Evolutionary conservation across 495 filamentous ascomycete species (phyloP), one percentile per base, ranked within the genome.

Genomic region (Penicillium pulvis): DNA sequence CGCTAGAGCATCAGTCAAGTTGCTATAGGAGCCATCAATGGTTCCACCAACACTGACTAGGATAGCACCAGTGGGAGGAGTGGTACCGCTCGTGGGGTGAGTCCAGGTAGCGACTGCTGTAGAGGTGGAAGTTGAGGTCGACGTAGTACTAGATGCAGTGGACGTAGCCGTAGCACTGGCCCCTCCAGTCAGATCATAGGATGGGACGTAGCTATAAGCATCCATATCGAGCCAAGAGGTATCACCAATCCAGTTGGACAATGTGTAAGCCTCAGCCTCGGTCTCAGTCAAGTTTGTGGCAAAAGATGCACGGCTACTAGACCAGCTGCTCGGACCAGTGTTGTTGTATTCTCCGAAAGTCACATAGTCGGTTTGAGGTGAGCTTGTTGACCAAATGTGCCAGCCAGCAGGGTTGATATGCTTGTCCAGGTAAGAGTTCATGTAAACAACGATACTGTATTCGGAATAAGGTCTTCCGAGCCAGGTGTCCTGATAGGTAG

Each of bases 381-480:
- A 9, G 36, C 56, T 56, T 24, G 33, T 63, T 33, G 60, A 63
- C 60, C 60, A 63, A 17, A 56, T 41, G 11, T 55, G 48, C 86
- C 86, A 88, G 0, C 85, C 85, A 14, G 81, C 79, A 17, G 64
- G 31, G 60, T 85, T 84, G 62, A 89, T 78, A 33, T 87, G 77
- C 36, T 60, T 63, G 14, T 74, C 72, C 61, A 88, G 65, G 12
- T 63, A 61, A 1, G 79, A 84, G 39, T 76, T 71, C 66, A 86
- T 85, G 69, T 86, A 83, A 11, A 83, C 76, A 5, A 86, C 85
- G 1, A 82, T 68, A n/a, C 84, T 75, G 58, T 80, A 85, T 41
- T 76, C 67, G 8, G 79, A 67, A 82, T 84, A 88, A 16, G 86
- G 86, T 28, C 86, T 75, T 2, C 85, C 85, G 9, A 88, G 78